Percentiles rank a stretch among this genome's conserved stretches.
Evolutionary conservation across 768 basidiomycete genomes (phyloP).

Genomic region (Pulveroboletus sp.): DNA sequence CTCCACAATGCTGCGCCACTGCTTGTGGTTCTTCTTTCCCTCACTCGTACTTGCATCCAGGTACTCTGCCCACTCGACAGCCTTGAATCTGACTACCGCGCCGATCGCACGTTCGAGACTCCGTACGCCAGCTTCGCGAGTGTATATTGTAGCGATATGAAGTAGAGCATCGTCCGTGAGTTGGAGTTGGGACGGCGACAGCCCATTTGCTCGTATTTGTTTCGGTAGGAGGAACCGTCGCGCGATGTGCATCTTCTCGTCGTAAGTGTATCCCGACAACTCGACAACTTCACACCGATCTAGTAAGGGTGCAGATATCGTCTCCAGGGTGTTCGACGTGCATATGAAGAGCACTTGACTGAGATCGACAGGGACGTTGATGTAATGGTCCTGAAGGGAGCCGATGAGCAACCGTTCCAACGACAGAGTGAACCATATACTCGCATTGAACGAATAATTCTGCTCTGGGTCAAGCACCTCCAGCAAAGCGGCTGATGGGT

Average conservation of each 20-base stretch:
- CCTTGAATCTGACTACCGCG: conserved; percentile 84
- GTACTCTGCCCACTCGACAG: conserved; percentile 83
- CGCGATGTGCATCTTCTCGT: conserved; percentile 90
- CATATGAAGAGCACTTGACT: conserved; percentile 90
- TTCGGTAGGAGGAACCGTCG: conserved; percentile 85
- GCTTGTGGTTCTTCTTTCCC: conserved; percentile 25
- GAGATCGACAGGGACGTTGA: conserved; percentile 84
- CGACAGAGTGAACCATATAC: conserved; percentile 15
- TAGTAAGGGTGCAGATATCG: conserved; percentile 80
- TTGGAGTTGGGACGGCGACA: conserved; percentile 54
- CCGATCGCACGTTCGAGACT: conserved; percentile 84
- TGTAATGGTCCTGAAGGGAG: conserved; percentile 72
- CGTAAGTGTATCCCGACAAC: conserved; percentile 79
- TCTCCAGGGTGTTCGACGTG: conserved; percentile 86
- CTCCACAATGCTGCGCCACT: conserved; percentile 60
- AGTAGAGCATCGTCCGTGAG: conserved; percentile 69
- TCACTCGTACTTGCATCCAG: conserved; percentile 29
- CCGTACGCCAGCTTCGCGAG: conserved; percentile 91
- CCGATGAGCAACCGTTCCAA: not conserved
- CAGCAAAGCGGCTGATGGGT: conserved; percentile 84
- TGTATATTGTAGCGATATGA: conserved; percentile 74
- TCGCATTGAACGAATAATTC: conserved; percentile 75
- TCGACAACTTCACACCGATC: conserved; percentile 90
- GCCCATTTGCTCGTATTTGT: conserved; percentile 75
- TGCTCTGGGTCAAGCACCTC: conserved; percentile 96